phyloP scores from a whole-genome alignment of 257 asterid genomes.

The Fraxinus cuspidata region DNA sequence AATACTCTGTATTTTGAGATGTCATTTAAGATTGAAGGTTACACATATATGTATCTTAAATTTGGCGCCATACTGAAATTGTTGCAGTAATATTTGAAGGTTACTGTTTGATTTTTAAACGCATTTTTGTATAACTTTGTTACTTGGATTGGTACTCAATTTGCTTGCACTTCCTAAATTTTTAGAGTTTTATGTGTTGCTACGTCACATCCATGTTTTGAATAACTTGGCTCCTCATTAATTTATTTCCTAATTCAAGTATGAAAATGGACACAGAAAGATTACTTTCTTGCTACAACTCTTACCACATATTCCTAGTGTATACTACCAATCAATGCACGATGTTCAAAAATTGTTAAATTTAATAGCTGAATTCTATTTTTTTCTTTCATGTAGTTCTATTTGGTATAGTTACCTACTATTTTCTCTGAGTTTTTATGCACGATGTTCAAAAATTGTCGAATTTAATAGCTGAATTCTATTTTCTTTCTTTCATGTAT shows the following conservation, averaged over 20 bases:
- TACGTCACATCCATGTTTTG: neutral
- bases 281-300: neutral
- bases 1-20: neutral
- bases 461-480: neutral
- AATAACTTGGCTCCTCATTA: neutral
- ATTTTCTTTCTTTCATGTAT: neutral
- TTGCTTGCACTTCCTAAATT: neutral
- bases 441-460: constrained; percentile 5
- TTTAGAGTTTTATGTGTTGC: neutral
- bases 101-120: neutral
- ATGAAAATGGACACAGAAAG: neutral
- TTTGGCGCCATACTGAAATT: neutral
- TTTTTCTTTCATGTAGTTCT: neutral
- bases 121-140: neutral
- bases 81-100: neutral
- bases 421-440: constrained; percentile 22
- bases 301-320: neutral
- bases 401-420: neutral
- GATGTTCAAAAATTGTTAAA: constrained; percentile 1
- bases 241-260: neutral
- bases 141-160: neutral
- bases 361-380: constrained; percentile 6
- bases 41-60: neutral
- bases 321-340: constrained; percentile 14
- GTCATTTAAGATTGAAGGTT: neutral